Evolutionary conservation across 441 rosid species (phyloP), one percentile per base, ranked within the genome.

Genomic region (Bruguiera hainesii): DNA sequence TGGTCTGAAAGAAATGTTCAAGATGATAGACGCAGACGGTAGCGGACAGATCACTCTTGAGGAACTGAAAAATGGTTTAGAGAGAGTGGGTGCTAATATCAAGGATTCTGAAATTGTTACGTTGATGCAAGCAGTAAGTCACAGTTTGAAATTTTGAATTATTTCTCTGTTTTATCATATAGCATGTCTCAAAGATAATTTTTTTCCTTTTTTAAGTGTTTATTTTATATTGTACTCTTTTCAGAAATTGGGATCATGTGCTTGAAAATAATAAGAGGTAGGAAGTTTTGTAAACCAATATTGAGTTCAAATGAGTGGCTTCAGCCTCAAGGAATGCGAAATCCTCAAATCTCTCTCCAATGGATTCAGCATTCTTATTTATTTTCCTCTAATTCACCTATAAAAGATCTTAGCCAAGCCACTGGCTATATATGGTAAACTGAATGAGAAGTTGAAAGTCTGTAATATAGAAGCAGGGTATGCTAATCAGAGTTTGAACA

Each of bases 1-100:
- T 11, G 97, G 99, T 49, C 70, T 94, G 57, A 94, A 81, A 69
- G 87, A 94, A 86, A 91, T 91, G 97, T 91, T 94, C 82, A 94
- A 87, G 84, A 94, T 90, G 98, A 94, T 94, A 71, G 97, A 94
- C 69, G 55, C 91, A 66, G 98, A 91, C 74, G 80, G 77, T 42
- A 93, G 99, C 33, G 98, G 99, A 59, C 83, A 89, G 13, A 91
- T 94, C 33, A 86, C 98, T 61, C 87, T 91, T 5, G 93, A 91
- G 69, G 99, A 94, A 81, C 84, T 94, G 60, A 94, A 87, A 75
- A 84, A 60, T 4, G 98, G 97, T 49, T 77, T 94, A 73, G 93
- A 84, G 73, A 89, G 82, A 82, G 96, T 84, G 37, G 98, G 97
- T 15, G 90, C 96, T 58, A 70, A 74, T 80, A 79, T 91, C 61